Conservation (phyloP, 257 asterid genomes). For the Solanum bulbocastanum region DNA sequence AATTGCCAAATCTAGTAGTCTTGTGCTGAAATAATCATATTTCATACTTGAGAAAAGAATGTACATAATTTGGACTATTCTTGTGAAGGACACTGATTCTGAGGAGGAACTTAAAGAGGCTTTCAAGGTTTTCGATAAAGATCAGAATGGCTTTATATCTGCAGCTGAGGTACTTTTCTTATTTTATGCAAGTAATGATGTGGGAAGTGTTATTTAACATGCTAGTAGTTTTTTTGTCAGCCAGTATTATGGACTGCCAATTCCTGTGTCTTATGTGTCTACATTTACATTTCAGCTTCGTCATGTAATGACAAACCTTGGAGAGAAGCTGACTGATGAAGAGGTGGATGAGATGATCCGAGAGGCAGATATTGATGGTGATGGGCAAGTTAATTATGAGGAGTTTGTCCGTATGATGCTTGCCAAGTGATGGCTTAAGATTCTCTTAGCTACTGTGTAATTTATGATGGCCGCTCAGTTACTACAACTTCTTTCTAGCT, state of each 20-base stretch:
- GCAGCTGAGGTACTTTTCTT: constrained; percentile 43
- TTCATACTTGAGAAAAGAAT: background rate
- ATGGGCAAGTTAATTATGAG: constrained; percentile 46
- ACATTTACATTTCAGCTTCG: constrained; percentile 27
- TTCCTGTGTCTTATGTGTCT: background rate
- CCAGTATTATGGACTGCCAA: background rate
- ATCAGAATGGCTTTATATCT: constrained; percentile 50
- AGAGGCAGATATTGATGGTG: constrained; percentile 52
- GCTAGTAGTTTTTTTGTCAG: background rate
- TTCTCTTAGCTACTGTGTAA: background rate
- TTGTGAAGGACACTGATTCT: constrained; percentile 47
- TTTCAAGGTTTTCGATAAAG: constrained; percentile 52
- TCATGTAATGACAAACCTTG: constrained; percentile 49
- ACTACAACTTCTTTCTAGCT: background rate
- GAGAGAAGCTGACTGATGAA: constrained; percentile 53
- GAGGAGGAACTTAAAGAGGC: constrained; percentile 53
- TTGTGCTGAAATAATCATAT: background rate
- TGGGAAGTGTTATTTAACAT: background rate
- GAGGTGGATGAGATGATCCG: constrained; percentile 50
- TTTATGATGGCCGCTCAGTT: background rate
- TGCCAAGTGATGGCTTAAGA: constrained; percentile 19
- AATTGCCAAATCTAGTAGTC: background rate
- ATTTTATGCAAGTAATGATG: background rate
- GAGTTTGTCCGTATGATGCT: constrained; percentile 55
- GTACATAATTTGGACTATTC: background rate